Conservation (phyloP, 169 alveolate species). For the Babesia ovata region DNA sequence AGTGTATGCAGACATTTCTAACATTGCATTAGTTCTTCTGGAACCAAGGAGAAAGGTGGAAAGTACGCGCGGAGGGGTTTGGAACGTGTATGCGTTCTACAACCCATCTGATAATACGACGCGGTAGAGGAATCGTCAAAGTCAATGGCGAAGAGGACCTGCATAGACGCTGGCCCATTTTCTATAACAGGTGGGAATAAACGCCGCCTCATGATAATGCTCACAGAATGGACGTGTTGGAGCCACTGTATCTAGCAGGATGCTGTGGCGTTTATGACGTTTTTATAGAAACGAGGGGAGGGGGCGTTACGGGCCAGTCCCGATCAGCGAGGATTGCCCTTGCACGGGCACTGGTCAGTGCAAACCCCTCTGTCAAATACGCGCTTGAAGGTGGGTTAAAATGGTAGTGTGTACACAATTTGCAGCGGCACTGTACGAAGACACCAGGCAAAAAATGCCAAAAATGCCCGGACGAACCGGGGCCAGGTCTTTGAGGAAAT, state of each 20-base stretch:
- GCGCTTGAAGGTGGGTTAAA: slow-evolving; percentile 60
- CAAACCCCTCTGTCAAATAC: slow-evolving; percentile 74
- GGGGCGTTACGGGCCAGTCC: slow-evolving; percentile 86
- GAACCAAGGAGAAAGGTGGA: slow-evolving; percentile 78
- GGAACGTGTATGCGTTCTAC: slow-evolving; percentile 84
- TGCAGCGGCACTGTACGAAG: slow-evolving; percentile 80
- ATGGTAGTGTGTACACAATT: not conserved
- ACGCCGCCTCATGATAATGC: not conserved
- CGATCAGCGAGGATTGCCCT: slow-evolving; percentile 82
- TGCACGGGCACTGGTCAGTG: slow-evolving; percentile 82
- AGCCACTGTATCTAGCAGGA: slow-evolving; percentile 79
- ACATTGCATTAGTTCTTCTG: slow-evolving; percentile 60
- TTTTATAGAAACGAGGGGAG: slow-evolving; percentile 79
- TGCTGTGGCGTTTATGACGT: slow-evolving; percentile 82
- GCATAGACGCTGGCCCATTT: slow-evolving; percentile 82
- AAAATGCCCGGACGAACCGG: slow-evolving; percentile 87
- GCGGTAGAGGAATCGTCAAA: slow-evolving; percentile 81
- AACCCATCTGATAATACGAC: slow-evolving; percentile 74
- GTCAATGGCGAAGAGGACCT: slow-evolving; percentile 82
- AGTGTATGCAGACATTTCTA: not conserved
- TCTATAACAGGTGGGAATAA: slow-evolving; percentile 72
- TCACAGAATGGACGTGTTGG: slow-evolving; percentile 78
- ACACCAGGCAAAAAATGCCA: slow-evolving; percentile 82
- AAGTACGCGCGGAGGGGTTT: slow-evolving; percentile 76
- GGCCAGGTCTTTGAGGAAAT: slow-evolving; percentile 80